A percentile compares a stretch with the other conserved stretches of the same genome.
Evolutionary conservation across 2,329 filamentous ascomycete species (phyloP).

Genomic region (Davidsoniella eucalypti): DNA sequence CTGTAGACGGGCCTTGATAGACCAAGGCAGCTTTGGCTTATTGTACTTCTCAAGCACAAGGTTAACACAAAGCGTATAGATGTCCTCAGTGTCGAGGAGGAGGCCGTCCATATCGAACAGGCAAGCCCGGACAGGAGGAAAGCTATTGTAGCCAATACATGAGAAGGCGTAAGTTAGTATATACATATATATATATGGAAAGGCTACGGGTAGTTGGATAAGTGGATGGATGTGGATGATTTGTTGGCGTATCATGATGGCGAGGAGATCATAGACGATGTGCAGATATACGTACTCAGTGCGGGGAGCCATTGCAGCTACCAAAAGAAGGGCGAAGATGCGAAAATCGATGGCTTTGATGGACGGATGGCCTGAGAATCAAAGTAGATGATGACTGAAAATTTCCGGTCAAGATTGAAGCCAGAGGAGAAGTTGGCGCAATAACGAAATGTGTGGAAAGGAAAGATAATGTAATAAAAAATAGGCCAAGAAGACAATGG

Average conservation of each 20-base stretch:
- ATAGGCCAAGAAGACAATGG: not conserved
- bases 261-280: constrained; percentile 18
- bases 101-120: constrained; percentile 99
- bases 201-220: not conserved
- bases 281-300: constrained; percentile 27
- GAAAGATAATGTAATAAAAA: not conserved
- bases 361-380: constrained; percentile 6
- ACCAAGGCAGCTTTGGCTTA: constrained; percentile 69
- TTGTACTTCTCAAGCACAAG: constrained; percentile 60
- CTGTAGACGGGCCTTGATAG: constrained; percentile 74
- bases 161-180: not conserved
- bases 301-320: constrained; percentile 24
- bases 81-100: constrained; percentile 81
- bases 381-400: too few relatives aligned
- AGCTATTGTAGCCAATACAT: constrained; percentile 27
- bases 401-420: not conserved
- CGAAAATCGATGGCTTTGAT: not conserved
- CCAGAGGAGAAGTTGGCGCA: constrained; percentile 5
- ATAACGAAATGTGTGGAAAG: not conserved
- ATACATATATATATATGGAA: not conserved
- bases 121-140: constrained; percentile 71
- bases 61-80: constrained; percentile 75
- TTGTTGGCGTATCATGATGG: not conserved
- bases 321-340: too few relatives aligned
- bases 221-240: not conserved